Evolutionary conservation across 129 eudicot species (phyloP).

Genomic region (Centella asiatica): DNA sequence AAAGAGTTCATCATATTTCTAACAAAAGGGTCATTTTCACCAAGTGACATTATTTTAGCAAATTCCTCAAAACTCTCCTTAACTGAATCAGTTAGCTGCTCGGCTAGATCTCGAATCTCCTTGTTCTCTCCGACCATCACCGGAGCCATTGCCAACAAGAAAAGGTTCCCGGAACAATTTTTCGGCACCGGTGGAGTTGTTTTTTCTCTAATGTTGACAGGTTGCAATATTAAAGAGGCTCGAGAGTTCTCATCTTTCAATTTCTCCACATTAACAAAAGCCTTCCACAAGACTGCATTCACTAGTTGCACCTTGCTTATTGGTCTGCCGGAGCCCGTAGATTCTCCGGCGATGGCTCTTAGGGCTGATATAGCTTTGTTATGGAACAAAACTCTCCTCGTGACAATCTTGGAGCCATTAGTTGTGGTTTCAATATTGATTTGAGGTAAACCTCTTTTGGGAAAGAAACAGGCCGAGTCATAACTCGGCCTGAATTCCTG

Average conservation of each 20-base stretch:
- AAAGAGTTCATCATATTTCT: neutral
- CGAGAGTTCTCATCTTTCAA: neutral
- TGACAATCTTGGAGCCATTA: neutral
- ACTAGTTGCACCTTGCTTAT: conserved; percentile 1
- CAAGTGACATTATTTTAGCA: neutral
- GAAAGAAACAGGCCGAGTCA: neutral
- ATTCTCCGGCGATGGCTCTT: neutral
- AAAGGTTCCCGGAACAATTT: conserved; percentile 1
- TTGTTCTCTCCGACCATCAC: conserved; percentile 4
- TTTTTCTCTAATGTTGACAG: neutral
- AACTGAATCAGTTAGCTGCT: neutral
- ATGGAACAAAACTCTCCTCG: neutral
- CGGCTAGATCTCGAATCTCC: neutral
- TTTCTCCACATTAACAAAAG: neutral
- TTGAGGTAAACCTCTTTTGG: neutral
- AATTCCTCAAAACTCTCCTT: neutral
- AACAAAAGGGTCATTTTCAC: neutral
- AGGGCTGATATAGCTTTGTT: neutral
- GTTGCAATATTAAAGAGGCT: neutral
- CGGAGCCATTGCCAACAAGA: neutral
- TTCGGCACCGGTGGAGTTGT: neutral
- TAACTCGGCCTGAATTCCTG: neutral
- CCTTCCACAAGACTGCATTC: conserved; percentile 12
- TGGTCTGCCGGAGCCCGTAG: neutral
- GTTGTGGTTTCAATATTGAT: neutral